Evolutionary conservation across 2,329 filamentous ascomycete genomes (phyloP).

Genomic region (Teratosphaeriaceae sp.): DNA sequence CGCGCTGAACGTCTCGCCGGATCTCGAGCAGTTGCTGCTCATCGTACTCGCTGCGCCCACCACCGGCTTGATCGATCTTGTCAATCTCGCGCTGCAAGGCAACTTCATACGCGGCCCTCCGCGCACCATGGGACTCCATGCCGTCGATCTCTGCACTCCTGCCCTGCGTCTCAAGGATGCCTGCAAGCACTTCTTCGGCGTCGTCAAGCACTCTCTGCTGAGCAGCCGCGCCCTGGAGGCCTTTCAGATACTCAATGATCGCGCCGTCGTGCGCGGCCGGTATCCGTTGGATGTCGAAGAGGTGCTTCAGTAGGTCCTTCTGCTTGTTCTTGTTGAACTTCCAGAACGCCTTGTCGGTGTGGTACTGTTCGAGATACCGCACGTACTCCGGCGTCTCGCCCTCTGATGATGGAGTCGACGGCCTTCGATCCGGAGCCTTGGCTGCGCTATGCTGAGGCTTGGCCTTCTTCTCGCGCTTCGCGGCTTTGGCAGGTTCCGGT

Average conservation of each 20-base stretch:
- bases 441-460: neutral
- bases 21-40: slow-evolving; percentile 29
- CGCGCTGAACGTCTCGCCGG: slow-evolving; percentile 17
- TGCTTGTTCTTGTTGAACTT: slow-evolving; percentile 97
- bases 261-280: slow-evolving; percentile 62
- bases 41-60: slow-evolving; percentile 27
- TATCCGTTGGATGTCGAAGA: slow-evolving; percentile 65
- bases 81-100: slow-evolving; percentile 30
- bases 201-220: slow-evolving; percentile 58
- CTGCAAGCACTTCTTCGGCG: slow-evolving; percentile 55
- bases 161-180: slow-evolving; percentile 49
- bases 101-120: slow-evolving; percentile 31
- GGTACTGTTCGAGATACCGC: slow-evolving; percentile 70
- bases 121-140: slow-evolving; percentile 31
- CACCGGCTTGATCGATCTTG: slow-evolving; percentile 14
- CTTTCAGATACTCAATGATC: slow-evolving; percentile 71
- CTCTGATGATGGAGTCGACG: neutral
- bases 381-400: slow-evolving; percentile 52
- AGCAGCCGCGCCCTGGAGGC: slow-evolving; percentile 68
- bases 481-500: neutral
- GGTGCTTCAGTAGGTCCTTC: slow-evolving; percentile 74
- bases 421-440: neutral
- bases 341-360: slow-evolving; percentile 65
- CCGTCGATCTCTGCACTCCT: slow-evolving; percentile 40
- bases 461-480: slow-evolving; percentile 3